Evolutionary conservation across 768 basidiomycete species (phyloP), one percentile per base, ranked within the genome.

Genomic region (Sistotremastrum suecicum): DNA sequence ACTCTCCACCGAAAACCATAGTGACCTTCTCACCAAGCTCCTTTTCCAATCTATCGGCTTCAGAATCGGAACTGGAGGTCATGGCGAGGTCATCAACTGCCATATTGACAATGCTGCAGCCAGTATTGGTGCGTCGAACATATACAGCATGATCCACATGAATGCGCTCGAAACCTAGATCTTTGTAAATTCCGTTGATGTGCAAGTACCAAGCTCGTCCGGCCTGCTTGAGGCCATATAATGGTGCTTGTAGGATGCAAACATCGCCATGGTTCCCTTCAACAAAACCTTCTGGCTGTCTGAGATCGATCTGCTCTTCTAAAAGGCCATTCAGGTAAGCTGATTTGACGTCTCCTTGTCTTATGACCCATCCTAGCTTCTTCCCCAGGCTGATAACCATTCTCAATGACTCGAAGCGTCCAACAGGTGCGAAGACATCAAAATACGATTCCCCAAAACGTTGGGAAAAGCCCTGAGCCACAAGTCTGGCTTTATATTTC

Each of bases 321-420:
- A 52, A 35, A 3, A 44, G 20, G 3, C 48, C 44, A 37, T 48
- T 37, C 3, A 53, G 51, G 47, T 45, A 53, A 1, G 52, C 52
- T 9, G 40, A 39, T 3, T 36, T 39, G 4, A 53, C 41, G 47
- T 53, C 52, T 4, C 67, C 54, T 37, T 70, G 66, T 5, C 60
- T 53, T 1, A 64, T 50, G 8, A 65, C 63, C 63, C 61, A 70
- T 34, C 59, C 61, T 0, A 57, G 39, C 0, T 46, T 3, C 0
- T 64, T 64, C 0, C 63, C 65, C 5, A 69, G 46, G 20, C 67
- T 63, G 0, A 66, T 53, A 2, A 72, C 50, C 3, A 63, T 51
- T 0, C 59, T 52, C 41, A 67, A 58, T 0, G 67, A 64, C 2
- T 20, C 20, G 2, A 20, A 20, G 1, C 20, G 1, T 2, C 20